Percentiles rank a stretch among this genome's conserved stretches.
Conservation (phyloP, 2,329 filamentous ascomycete species). For the Pyrenochaeta sp. region DNA sequence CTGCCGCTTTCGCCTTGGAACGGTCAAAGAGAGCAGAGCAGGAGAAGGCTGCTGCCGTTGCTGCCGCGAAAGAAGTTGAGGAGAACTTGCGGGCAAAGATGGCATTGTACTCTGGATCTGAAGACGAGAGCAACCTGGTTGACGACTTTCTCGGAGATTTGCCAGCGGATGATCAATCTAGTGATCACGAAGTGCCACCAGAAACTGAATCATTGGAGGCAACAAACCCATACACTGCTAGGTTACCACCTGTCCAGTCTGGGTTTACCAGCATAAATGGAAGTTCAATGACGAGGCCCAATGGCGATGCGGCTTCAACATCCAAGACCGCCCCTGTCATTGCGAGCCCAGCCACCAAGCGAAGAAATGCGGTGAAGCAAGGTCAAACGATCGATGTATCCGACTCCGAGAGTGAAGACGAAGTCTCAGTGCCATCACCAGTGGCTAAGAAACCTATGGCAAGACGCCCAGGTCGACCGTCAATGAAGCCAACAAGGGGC, state of each 20-base stretch:
- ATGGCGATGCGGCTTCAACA: constrained; percentile 12
- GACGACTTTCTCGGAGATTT: constrained; percentile 38
- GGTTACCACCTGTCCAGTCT: too few species aligned
- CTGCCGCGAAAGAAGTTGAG: constrained; percentile 39
- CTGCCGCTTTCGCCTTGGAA: constrained; percentile 34
- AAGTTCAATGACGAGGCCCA: too few species aligned
- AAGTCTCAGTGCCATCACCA: constrained; percentile 41
- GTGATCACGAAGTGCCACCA: constrained; percentile 12
- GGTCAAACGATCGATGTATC: constrained; percentile 29
- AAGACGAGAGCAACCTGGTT: constrained; percentile 31
- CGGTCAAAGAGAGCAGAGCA: constrained; percentile 28
- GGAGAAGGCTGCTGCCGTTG: constrained; percentile 24
- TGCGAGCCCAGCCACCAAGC: constrained; percentile 18
- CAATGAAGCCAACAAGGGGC: constrained; percentile 33
- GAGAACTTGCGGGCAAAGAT: constrained; percentile 47
- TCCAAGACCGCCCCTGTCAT: constrained; percentile 19
- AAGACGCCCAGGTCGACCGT: constrained; percentile 23
- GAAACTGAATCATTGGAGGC: constrained; percentile 7
- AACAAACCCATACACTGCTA: constrained; percentile 19
- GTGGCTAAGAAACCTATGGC: constrained; percentile 25
- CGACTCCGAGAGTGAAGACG: constrained; percentile 41
- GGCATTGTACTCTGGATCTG: constrained; percentile 41
- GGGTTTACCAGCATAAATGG: too few species aligned
- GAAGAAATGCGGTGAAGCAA: constrained; percentile 29
- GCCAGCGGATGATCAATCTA: constrained; percentile 26